A percentile compares a stretch with the other conserved stretches of the same genome.
These are phyloP conservation scores for Sugiyamaella marilandica DNA, from an alignment of 805 yeast genomes.

Conservation along the genomic window DNA sequence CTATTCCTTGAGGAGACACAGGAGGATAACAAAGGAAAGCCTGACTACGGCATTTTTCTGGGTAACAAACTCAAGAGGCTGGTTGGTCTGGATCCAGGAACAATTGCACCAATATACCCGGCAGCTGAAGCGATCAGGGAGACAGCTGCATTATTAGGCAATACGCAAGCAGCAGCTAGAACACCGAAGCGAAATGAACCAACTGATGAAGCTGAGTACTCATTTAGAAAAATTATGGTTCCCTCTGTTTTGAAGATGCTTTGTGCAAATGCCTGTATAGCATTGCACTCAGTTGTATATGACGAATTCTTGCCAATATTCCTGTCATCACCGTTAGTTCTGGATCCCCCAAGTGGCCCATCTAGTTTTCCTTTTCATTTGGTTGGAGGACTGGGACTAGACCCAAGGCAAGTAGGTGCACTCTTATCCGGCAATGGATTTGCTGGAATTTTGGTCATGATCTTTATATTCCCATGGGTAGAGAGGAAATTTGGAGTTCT, in stretches of 20 bases:
- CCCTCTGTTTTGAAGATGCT: slow-evolving; percentile 4
- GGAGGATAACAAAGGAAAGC: slow-evolving; percentile 34
- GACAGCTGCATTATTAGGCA: background rate
- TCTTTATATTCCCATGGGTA: slow-evolving; percentile 47
- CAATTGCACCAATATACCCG: no score
- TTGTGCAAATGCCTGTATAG: slow-evolving; percentile 4
- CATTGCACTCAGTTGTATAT: slow-evolving; percentile 1
- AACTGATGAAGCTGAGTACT: background rate
- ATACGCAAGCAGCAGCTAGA: background rate
- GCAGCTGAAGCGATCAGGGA: background rate
- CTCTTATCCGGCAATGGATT: slow-evolving; percentile 49
- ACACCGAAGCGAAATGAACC: background rate
- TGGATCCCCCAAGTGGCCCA: slow-evolving; percentile 17
- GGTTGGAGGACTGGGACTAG: slow-evolving; percentile 49
- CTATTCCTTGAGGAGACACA: slow-evolving; percentile 54
- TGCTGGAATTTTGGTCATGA: slow-evolving; percentile 46
- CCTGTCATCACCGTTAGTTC: slow-evolving; percentile 35
- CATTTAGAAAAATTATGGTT: background rate
- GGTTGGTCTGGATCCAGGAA: background rate
- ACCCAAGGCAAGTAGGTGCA: slow-evolving; percentile 45
- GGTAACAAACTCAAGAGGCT: slow-evolving; percentile 35
- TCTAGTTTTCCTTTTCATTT: slow-evolving; percentile 36
- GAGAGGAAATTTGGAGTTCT: slow-evolving; percentile 46
- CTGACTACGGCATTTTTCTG: slow-evolving; percentile 42
- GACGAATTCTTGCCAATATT: slow-evolving; percentile 51